These are phyloP conservation scores for Phlebiopsis flavidoalba DNA, from an alignment of 768 basidiomycete species.

Conservation along the genomic window DNA sequence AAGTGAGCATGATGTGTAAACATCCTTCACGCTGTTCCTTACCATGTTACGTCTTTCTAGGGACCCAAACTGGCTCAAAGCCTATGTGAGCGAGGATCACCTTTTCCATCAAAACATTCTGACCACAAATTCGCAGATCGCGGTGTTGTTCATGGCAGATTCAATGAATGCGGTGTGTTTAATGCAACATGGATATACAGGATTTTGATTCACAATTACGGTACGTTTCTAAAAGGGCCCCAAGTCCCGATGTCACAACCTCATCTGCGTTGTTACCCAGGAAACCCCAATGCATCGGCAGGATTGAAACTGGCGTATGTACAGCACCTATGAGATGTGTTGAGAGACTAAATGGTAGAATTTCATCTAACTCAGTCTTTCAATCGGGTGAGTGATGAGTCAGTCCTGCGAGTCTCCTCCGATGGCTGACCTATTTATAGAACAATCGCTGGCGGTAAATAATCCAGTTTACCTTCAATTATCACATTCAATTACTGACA, in stretches of 20 bases:
- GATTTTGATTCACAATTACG: slow-evolving; percentile 6
- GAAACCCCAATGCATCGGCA: not conserved
- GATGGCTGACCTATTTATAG: not conserved
- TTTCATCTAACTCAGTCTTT: not conserved
- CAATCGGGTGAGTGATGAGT: not conserved
- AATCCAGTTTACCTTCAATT: not conserved
- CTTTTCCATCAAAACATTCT: not conserved
- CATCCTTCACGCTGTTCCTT: not conserved
- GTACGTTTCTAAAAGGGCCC: not conserved
- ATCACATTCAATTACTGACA: not conserved
- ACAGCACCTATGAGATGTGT: not conserved
- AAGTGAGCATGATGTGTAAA: not conserved
- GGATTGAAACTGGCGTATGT: not conserved
- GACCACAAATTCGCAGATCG: slow-evolving; percentile 1
- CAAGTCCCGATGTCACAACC: not conserved
- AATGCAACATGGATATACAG: slow-evolving; percentile 13
- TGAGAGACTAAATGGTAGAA: not conserved
- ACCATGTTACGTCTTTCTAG: not conserved
- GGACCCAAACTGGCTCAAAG: slow-evolving; percentile 10
- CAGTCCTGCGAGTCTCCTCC: not conserved
- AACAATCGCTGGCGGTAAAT: not conserved
- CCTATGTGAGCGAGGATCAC: slow-evolving; percentile 4
- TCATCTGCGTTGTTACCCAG: not conserved
- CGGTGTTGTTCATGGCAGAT: slow-evolving; percentile 10
- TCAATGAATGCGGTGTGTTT: slow-evolving; percentile 11